Conservation (phyloP, 2,329 filamentous ascomycete genomes). For the Pyrenophora seminiperda region DNA sequence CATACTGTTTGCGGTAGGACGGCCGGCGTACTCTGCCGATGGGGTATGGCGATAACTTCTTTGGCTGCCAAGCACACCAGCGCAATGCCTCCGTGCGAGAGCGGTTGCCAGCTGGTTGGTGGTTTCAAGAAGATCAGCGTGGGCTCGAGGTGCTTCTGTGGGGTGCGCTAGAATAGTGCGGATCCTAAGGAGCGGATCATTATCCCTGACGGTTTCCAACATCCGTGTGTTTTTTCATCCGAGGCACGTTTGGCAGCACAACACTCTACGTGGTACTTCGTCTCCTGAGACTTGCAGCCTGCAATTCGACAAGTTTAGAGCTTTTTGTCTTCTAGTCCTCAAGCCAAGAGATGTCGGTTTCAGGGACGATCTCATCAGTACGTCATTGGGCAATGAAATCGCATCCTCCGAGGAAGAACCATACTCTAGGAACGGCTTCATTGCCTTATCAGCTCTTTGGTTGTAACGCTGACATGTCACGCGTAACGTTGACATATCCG, state of each 20-base stretch:
- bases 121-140: conserved; percentile 4
- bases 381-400: neutral
- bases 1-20: neutral
- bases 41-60: neutral
- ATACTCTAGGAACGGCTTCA: neutral
- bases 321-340: neutral
- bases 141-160: neutral
- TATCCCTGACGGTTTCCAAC: conserved; percentile 4
- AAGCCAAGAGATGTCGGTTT: neutral
- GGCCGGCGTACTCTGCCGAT: neutral
- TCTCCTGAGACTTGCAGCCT: neutral
- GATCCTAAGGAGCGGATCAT: conserved; percentile 1
- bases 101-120: neutral
- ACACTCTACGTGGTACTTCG: neutral
- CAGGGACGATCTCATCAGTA: neutral
- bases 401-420: neutral
- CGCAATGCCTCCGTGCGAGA: neutral
- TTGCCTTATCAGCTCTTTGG: neutral
- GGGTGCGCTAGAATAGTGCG: conserved; percentile 4
- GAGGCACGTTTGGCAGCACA: neutral
- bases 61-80: neutral
- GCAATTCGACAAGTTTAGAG: neutral
- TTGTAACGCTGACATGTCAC: neutral
- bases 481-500: neutral
- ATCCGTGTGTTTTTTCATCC: neutral